Base-by-base conservation (phyloP, 2,329 filamentous ascomycete genomes). In the Ceratocystis colombiana region DNA sequence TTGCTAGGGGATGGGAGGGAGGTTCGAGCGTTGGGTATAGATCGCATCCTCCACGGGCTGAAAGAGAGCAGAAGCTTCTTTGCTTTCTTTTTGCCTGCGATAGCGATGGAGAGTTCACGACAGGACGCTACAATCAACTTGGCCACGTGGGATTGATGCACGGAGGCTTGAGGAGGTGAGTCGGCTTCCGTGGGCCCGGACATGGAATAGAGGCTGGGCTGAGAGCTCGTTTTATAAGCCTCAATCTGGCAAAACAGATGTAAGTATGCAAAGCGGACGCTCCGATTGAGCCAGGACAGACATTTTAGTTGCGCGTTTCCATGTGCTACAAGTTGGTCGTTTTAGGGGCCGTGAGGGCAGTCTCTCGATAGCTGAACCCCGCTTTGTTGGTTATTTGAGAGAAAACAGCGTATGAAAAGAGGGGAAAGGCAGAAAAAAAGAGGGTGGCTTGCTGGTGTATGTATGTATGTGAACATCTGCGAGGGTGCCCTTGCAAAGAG, bases 111-210 rank as follows among this genome's bases (percentile, higher is more conserved):
- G 46, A 48, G 46, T 1, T 25, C 53, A 28, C 25, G 7, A 28
- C n/a, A 28, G 10, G 7, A 57, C 28, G 53, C 28, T 33, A 33
- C 53, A 4, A 25, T 55, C 25, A 17, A 57, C 6, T 8, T 20
- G 22, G 15, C 53, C 53, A 57, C 53, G 53, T 57, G 53, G 53
- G 53, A 50, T 57, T 53, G 1, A 30, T 57, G 53, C 53, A 33
- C 30, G 48, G 48, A 50, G 48, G 48, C 48, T 50, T 50, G n/a
- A 30, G 20, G 50, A 55, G 50, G 12, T 41, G 37, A 41, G 10
- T 41, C 37, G 37, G 48, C n/a, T 20, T 22, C n/a, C 48, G 2
- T 53, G n/a, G 5, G 48, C 48, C 48, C 22, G 5, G 48, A 25
- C n/a, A 53, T 15, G 20, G 20, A 22, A 22, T 25, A 10, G 20